Conservation (phyloP, 1,284 basidiomycete species). For the Rhodotorula sp. region DNA sequence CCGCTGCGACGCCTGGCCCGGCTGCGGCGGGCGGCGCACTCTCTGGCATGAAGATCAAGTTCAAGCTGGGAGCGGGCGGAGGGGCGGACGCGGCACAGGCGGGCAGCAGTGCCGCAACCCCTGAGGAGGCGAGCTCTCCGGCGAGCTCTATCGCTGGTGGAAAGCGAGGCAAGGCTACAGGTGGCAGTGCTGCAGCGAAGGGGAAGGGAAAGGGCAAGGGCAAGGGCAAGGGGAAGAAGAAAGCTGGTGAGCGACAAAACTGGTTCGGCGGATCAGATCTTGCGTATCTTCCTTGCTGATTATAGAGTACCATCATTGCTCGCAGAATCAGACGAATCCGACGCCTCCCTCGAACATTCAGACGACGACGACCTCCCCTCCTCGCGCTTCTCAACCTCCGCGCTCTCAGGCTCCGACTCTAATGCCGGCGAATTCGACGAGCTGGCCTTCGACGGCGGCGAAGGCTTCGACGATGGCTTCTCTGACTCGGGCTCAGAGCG, state of each 20-base stretch:
- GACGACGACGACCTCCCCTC: slow-evolving; percentile 6
- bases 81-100: neutral
- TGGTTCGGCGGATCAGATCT: no score
- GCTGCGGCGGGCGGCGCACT: neutral
- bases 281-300: no score
- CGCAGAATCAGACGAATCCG: slow-evolving; percentile 18
- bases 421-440: slow-evolving; percentile 19
- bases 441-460: neutral
- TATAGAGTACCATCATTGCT: neutral
- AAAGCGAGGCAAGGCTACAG: neutral
- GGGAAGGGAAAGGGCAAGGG: slow-evolving; percentile 6
- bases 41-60: slow-evolving; percentile 37
- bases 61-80: slow-evolving; percentile 29
- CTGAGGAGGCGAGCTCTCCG: neutral
- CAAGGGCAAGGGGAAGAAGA: slow-evolving; percentile 6
- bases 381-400: slow-evolving; percentile 2
- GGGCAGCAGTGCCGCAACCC: neutral
- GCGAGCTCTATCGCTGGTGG: neutral
- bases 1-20: neutral
- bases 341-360: slow-evolving; percentile 10
- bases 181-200: slow-evolving; percentile 2
- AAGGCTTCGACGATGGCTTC: slow-evolving; percentile 5
- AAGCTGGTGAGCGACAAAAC: neutral
- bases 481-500: neutral
- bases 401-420: slow-evolving; percentile 2